These are phyloP conservation scores for Corylus avellana DNA, from an alignment of 306 rosid genomes.

Conservation along the genomic window DNA sequence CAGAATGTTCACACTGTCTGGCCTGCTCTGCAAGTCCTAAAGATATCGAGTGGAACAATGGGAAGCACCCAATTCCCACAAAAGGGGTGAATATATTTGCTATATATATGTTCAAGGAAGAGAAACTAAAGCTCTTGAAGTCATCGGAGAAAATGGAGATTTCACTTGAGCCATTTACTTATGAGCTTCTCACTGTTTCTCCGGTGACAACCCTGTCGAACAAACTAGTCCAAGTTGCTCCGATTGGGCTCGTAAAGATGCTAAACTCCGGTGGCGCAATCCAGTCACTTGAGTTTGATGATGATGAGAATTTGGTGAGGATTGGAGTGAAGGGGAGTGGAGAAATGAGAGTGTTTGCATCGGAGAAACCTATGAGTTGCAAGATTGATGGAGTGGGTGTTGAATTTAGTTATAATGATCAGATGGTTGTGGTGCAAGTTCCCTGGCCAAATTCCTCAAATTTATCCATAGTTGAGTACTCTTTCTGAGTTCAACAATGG, in stretches of 20 bases:
- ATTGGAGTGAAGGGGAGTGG: constrained; percentile 56
- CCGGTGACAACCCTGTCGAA: constrained; percentile 36
- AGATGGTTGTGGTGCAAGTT: constrained; percentile 47
- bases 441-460: constrained; percentile 48
- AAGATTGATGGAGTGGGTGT: constrained; percentile 48
- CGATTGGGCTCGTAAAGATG: constrained; percentile 74
- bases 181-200: constrained; percentile 57
- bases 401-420: constrained; percentile 49
- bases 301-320: constrained; percentile 33
- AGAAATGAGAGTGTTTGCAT: constrained; percentile 56
- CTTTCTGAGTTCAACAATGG: constrained; percentile 36
- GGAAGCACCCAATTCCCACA: constrained; percentile 39
- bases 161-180: constrained; percentile 57
- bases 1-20: constrained; percentile 41
- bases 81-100: constrained; percentile 50
- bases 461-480: constrained; percentile 46
- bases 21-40: constrained; percentile 52
- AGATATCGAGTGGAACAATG: constrained; percentile 64
- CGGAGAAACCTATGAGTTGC: constrained; percentile 52
- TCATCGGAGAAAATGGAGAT: constrained; percentile 41
- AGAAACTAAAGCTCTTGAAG: constrained; percentile 55
- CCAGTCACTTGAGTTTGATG: constrained; percentile 42
- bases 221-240: constrained; percentile 48
- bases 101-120: constrained; percentile 46
- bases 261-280: constrained; percentile 69